A percentile compares a stretch with the other conserved stretches of the same genome.
These are phyloP conservation scores for Sugiyamaella valdiviana DNA, from an alignment of 805 yeast genomes.

Conservation along the genomic window DNA sequence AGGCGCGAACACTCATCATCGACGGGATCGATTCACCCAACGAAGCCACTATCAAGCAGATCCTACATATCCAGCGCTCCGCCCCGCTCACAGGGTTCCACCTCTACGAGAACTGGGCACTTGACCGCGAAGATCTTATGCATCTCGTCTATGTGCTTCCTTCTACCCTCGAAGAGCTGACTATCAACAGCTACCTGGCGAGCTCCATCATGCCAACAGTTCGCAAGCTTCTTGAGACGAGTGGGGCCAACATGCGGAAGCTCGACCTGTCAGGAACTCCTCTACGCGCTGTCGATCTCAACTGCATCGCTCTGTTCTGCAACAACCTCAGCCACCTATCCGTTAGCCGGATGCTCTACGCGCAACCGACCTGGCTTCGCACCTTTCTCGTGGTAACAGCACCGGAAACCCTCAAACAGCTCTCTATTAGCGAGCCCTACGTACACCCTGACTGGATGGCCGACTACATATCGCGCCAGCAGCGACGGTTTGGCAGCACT, in stretches of 20 bases:
- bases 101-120: slow-evolving; percentile 1
- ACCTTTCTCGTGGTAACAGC: slow-evolving; percentile 5
- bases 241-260: slow-evolving; percentile 1
- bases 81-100: not conserved
- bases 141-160: not conserved
- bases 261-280: slow-evolving; percentile 11
- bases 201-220: not conserved
- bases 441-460: slow-evolving; percentile 11
- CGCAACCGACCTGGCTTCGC: slow-evolving; percentile 5
- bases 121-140: not conserved
- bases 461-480: slow-evolving; percentile 9
- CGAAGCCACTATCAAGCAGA: not conserved
- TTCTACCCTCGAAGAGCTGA: not conserved
- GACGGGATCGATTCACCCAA: not conserved
- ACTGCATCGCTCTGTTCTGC: slow-evolving; percentile 2
- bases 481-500: not conserved
- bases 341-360: slow-evolving; percentile 7
- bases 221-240: slow-evolving; percentile 2
- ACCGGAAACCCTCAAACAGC: slow-evolving; percentile 4
- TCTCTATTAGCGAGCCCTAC: slow-evolving; percentile 9
- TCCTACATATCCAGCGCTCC: not conserved
- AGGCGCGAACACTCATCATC: not conserved
- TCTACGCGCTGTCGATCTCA: slow-evolving; percentile 2
- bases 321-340: slow-evolving; percentile 5
- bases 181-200: not conserved